phyloP scores from a whole-genome alignment of 2,329 filamentous ascomycete genomes.

The Didymella keratinophila region DNA sequence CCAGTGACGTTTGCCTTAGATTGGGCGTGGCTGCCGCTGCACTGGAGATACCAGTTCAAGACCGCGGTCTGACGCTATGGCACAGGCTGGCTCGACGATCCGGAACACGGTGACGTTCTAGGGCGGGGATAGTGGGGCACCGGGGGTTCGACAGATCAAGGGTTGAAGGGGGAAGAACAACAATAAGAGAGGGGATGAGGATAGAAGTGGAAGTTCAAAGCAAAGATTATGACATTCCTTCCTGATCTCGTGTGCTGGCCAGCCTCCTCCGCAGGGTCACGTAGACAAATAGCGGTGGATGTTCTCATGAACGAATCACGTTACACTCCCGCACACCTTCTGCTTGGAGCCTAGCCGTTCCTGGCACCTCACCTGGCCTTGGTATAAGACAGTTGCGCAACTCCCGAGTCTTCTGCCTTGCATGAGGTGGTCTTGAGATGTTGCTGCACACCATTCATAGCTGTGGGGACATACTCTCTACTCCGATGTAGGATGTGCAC shows the following conservation, averaged over 20 bases:
- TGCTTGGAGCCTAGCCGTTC: constrained; percentile 33
- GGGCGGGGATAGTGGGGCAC: constrained; percentile 23
- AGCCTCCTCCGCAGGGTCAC: constrained; percentile 36
- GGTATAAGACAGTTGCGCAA: constrained; percentile 20
- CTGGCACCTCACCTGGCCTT: constrained; percentile 17
- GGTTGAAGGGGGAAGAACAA: constrained; percentile 15
- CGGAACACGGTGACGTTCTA: constrained; percentile 35
- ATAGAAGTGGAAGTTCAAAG: constrained; percentile 20
- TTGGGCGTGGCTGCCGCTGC: constrained; percentile 22
- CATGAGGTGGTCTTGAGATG: constrained; percentile 1
- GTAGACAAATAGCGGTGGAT: constrained; percentile 37
- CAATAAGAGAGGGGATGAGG: constrained; percentile 12
- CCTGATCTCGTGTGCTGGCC: constrained; percentile 38
- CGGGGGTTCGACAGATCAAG: constrained; percentile 13
- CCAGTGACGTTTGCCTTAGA: constrained; percentile 2
- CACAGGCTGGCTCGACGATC: constrained; percentile 28
- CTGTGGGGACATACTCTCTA: background rate
- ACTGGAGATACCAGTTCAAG: constrained; percentile 29
- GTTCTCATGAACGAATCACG: constrained; percentile 39
- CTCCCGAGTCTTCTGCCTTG: constrained; percentile 17
- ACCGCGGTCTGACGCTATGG: constrained; percentile 28
- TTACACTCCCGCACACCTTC: constrained; percentile 28
- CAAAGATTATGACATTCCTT: constrained; percentile 27
- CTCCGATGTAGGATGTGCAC: background rate
- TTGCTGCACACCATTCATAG: constrained; percentile 6